Evolutionary conservation across 2,329 filamentous ascomycete species (phyloP).

Genomic region (Penicillium sp.): DNA sequence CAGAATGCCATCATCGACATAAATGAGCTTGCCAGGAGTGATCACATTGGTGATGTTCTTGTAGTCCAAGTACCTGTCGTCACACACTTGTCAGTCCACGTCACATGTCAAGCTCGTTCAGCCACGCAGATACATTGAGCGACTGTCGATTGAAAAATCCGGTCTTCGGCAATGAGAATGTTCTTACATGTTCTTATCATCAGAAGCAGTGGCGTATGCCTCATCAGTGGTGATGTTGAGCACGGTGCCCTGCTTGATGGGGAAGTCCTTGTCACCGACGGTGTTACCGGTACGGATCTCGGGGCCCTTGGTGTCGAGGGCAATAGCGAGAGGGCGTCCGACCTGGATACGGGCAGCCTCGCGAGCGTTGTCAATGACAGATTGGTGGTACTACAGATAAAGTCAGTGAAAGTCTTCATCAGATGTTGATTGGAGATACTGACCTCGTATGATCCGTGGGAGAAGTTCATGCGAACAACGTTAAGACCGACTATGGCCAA

Average conservation of each 20-base stretch:
- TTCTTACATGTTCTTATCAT: conserved; percentile 88
- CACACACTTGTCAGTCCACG: conserved; percentile 15
- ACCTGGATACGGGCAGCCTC: conserved; percentile 73
- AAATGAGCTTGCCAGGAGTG: conserved; percentile 84
- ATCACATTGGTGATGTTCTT: conserved; percentile 99
- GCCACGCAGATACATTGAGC: background rate
- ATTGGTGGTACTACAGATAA: conserved; percentile 76
- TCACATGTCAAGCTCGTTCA: background rate
- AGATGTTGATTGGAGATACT: conserved; percentile 10
- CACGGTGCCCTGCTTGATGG: conserved; percentile 77
- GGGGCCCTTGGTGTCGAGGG: conserved; percentile 80
- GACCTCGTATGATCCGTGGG: conserved; percentile 80
- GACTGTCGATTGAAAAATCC: background rate
- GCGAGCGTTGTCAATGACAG: conserved; percentile 93
- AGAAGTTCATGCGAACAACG: conserved; percentile 99
- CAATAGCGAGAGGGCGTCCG: conserved; percentile 91
- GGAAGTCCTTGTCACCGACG: conserved; percentile 67
- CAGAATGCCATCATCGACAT: conserved; percentile 96
- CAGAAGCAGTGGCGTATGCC: conserved; percentile 76
- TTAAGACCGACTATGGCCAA: conserved; percentile 74
- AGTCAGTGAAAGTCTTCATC: conserved; percentile 13
- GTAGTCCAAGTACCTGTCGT: conserved; percentile 86
- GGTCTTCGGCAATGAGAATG: background rate
- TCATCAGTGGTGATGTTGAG: conserved; percentile 98
- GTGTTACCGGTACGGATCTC: conserved; percentile 84